Base-by-base conservation (phyloP, 129 eudicot species). In the Ambrosia artemisiifolia region DNA sequence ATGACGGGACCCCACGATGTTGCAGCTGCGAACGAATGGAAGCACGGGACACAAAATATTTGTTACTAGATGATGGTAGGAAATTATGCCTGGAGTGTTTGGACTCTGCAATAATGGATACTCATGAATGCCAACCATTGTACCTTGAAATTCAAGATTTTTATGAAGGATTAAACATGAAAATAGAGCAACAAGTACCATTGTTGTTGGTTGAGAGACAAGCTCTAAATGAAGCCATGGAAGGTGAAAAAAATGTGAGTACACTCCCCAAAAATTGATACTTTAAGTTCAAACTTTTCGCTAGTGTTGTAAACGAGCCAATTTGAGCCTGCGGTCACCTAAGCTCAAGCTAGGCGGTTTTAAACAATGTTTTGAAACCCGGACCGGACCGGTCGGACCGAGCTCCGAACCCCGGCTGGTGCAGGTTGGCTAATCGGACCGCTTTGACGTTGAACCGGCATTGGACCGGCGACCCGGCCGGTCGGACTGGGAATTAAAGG, bases 81-180 rank as follows among this genome's bases (percentile, higher is more conserved):
- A 81, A 75, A 14, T 53, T 81, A 56, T 81, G 81, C 69, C 49
- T 75, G 5, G 84, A 81, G 77, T 81, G 84, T 77, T 63, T 81
- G 6, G 84, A 81, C 24, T 81, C 84, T 36, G 84, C 84, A 11
- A 81, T 81, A 18, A 75, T 81, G 84, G 81, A 81, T 44, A 81
- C 84, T 33, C 77, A 75, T 35, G 81, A 75, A 70, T 81, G 84
- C 78, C 84, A 75, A 44, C 84, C 84, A 6, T 62, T 80, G 18
- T 80, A 80, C 76, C 67, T 74, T 12, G 80, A 74, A 74, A 80
- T 80, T n/a, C 76, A 69, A 74, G 84, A 80, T 30, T 80, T 74
- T 69, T 80, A 67, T 54, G 80, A 74, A 68, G 80, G 84, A 69
- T 69, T 80, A 59, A 74, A 74, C 74, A 80, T 80, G 84, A 80